Evolutionary conservation across 176 grass and related monocot genomes (phyloP), one percentile per base, ranked within the genome.

Genomic region (Cocos nucifera): DNA sequence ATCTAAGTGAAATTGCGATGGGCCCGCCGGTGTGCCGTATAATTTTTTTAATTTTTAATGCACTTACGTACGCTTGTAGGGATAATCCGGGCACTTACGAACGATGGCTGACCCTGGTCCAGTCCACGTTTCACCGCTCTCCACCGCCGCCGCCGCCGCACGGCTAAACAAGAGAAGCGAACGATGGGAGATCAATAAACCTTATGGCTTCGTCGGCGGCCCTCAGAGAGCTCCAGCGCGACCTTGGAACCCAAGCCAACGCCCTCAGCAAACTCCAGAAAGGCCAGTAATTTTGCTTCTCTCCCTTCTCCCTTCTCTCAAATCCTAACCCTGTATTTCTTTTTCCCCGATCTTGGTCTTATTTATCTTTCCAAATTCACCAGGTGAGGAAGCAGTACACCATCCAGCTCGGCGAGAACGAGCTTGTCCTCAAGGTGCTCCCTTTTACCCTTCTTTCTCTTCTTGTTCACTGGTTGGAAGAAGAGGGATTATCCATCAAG

Each of bases 361-460:
- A 6, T 28, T 4, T 19, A 16, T 35, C 53, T 59, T 39, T 22
- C 24, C 54, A 53, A 18, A 59, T 60, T n/a, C 70, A 3, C 74
- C 84, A 92, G 85, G 82, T 98, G 22, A 76, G 88, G 73, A 98
- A 98, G 81, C 93, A 98, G 79, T 98, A 89, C 93, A 98, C 88
- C 49, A 92, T 98, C 74, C 88, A 98, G 82, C 81, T 92, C 51
- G 88, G 88, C 19, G 93, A 98, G 81, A 98, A 92, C 65, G 93
- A 98, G 72, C 84, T 98, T 67, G 93, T 98, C 69, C 93, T 92
- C 67, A 98, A 92, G 87, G 93, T 77, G 51, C 44, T 15, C 28
- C 58, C 23, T 6, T 15, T 54, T 0, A 25, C 48, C 48, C 4
- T 32, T 32, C 1, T 35, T 9, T 35, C 32, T 35, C 32, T 35